A percentile compares a stretch with the other conserved stretches of the same genome.
Conservation (phyloP, 768 basidiomycete genomes). For the Ramaria rubella region DNA sequence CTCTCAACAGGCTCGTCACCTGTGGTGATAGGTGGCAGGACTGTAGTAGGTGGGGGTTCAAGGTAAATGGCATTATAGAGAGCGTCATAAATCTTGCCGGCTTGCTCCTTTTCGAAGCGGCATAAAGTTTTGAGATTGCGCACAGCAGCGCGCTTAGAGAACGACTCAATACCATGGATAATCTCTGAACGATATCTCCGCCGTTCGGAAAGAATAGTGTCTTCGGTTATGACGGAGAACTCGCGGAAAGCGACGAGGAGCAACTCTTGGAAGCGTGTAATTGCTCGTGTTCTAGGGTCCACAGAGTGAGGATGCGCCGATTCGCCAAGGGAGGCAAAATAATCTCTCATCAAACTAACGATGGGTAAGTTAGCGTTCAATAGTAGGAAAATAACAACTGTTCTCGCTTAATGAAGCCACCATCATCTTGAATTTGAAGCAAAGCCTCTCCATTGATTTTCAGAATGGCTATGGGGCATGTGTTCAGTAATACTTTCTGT, state of each 20-base stretch:
- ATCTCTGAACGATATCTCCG: slow-evolving; percentile 83
- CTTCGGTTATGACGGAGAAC: slow-evolving; percentile 93
- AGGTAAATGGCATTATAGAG: slow-evolving; percentile 79
- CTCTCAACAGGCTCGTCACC: slow-evolving; percentile 45
- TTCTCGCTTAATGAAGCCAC: slow-evolving; percentile 91
- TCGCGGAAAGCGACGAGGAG: slow-evolving; percentile 96
- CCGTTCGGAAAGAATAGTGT: slow-evolving; percentile 83
- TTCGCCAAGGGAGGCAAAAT: slow-evolving; percentile 88
- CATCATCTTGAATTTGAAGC: slow-evolving; percentile 92
- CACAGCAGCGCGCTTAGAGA: slow-evolving; percentile 86
- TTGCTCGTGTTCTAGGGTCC: slow-evolving; percentile 86
- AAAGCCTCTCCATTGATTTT: slow-evolving; percentile 96
- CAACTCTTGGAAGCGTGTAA: slow-evolving; percentile 95
- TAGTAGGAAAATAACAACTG: slow-evolving; percentile 17
- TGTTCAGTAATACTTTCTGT: slow-evolving; percentile 15
- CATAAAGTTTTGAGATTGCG: slow-evolving; percentile 78
- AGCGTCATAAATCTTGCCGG: slow-evolving; percentile 86
- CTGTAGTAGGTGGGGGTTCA: slow-evolving; percentile 47
- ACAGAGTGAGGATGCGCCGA: slow-evolving; percentile 87
- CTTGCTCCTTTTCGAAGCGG: slow-evolving; percentile 81
- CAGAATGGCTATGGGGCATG: slow-evolving; percentile 66
- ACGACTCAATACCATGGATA: slow-evolving; percentile 86
- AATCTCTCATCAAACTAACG: slow-evolving; percentile 83
- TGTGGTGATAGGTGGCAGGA: slow-evolving; percentile 44
- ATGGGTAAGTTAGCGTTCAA: not conserved